These are phyloP conservation scores for Trichoderma parareesei DNA, from an alignment of 495 filamentous ascomycete species.

Conservation along the genomic window DNA sequence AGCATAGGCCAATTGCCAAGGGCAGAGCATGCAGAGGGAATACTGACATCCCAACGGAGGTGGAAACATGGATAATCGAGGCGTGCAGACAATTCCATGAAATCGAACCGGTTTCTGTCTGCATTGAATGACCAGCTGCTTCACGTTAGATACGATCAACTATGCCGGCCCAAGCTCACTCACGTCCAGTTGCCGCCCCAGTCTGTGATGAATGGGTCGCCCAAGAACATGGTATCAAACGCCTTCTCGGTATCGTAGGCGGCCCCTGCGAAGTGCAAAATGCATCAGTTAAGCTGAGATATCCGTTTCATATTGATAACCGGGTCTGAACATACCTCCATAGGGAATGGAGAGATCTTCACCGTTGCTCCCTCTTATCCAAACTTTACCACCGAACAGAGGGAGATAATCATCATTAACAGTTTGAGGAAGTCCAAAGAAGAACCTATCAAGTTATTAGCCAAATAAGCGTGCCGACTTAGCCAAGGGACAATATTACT, in stretches of 20 bases:
- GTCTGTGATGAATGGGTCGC: constrained; percentile 11
- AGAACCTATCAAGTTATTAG: constrained; percentile 12
- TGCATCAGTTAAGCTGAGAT: constrained; percentile 14
- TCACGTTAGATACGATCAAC: background rate
- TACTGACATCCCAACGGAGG: constrained; percentile 23
- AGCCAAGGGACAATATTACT: background rate
- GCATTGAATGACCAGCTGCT: constrained; percentile 16
- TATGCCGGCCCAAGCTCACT: background rate
- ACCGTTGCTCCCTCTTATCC: constrained; percentile 23
- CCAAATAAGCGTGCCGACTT: background rate
- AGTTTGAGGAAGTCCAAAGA: constrained; percentile 20
- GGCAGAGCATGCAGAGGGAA: background rate
- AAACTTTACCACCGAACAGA: constrained; percentile 31
- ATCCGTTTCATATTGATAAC: constrained; percentile 14
- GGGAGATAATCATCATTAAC: constrained; percentile 19
- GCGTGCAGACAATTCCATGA: constrained; percentile 12
- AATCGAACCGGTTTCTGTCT: constrained; percentile 13
- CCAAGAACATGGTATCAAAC: constrained; percentile 15
- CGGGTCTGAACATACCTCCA: constrained; percentile 12
- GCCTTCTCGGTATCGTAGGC: constrained; percentile 15
- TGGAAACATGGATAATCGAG: constrained; percentile 23
- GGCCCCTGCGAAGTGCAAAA: constrained; percentile 6
- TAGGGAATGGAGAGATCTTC: constrained; percentile 30
- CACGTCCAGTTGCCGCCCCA: background rate
- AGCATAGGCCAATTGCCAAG: background rate